These are phyloP conservation scores for Purshia tridentata DNA, from an alignment of 306 rosid genomes.

Conservation along the genomic window DNA sequence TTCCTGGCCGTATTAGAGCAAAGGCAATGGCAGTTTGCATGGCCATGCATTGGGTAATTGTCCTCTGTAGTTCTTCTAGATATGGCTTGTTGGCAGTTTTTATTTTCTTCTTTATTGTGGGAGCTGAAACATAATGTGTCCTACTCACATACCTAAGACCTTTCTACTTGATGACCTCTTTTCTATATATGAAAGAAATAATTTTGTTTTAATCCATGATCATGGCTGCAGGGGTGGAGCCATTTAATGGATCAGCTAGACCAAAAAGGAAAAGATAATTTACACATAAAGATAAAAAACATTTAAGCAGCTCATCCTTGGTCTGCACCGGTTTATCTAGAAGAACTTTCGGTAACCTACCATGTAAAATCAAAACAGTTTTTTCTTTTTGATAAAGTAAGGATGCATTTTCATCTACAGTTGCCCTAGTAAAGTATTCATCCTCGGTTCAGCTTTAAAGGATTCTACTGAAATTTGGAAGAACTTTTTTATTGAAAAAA, in stretches of 20 bases:
- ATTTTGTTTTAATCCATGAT: not conserved
- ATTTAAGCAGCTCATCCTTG: not conserved
- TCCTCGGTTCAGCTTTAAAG: too few relatives aligned
- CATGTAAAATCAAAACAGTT: not conserved
- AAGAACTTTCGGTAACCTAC: not conserved
- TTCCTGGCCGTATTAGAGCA: constrained; percentile 65
- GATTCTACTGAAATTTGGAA: not conserved
- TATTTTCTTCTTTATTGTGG: not conserved
- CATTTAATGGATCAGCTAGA: not conserved
- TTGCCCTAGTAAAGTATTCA: not conserved
- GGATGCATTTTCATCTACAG: not conserved
- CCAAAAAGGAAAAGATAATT: not conserved
- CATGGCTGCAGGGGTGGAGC: not conserved
- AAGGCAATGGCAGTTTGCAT: constrained; percentile 89
- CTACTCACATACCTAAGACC: not conserved
- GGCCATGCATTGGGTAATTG: constrained; percentile 79
- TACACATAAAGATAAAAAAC: not conserved
- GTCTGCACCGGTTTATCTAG: not conserved
- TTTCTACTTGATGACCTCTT: constrained; percentile 5
- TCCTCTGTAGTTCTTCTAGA: constrained; percentile 21
- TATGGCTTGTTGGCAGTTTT: constrained; percentile 7
- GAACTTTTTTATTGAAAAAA: not conserved
- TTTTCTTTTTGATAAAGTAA: not conserved
- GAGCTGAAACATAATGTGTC: not conserved
- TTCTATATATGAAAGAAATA: constrained; percentile 1